Conservation (phyloP, 495 filamentous ascomycete species). For the Neurospora sp. region DNA sequence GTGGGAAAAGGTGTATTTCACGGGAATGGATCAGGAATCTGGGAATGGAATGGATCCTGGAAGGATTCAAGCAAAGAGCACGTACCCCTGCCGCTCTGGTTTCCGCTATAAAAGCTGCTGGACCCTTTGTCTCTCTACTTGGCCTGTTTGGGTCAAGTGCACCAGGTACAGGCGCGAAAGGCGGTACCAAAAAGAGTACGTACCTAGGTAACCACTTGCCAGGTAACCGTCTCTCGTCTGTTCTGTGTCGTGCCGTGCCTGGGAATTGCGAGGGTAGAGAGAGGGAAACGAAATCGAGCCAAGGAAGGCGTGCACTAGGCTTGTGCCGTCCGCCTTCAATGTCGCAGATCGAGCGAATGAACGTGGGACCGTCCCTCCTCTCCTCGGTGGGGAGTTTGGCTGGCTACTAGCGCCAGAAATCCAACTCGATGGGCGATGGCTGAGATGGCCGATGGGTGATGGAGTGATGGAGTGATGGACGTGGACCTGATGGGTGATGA, state of each 20-base stretch:
- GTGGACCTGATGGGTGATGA: not conserved
- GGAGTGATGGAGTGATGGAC: not conserved
- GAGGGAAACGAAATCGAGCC: not conserved
- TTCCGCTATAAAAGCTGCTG: not conserved
- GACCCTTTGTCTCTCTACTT: constrained; percentile 3
- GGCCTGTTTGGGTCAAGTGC: not conserved
- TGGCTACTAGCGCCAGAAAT: not conserved
- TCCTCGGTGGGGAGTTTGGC: not conserved
- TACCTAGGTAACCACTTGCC: not conserved
- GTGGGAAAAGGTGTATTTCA: constrained; percentile 1
- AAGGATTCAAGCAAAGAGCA: not conserved
- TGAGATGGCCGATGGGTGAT: not conserved
- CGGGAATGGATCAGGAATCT: constrained; percentile 6
- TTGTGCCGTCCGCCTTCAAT: constrained; percentile 11
- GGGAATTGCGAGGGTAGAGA: not conserved
- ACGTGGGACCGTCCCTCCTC: constrained; percentile 6
- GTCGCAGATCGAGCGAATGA: constrained; percentile 18
- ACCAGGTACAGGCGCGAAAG: not conserved
- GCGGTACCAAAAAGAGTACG: not conserved
- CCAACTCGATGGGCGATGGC: not conserved
- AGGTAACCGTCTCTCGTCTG: not conserved
- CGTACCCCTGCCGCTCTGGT: not conserved
- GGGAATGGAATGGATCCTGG: not conserved
- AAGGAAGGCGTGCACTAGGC: constrained; percentile 5
- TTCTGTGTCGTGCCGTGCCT: constrained; percentile 6